phyloP scores from a whole-genome alignment of 2,329 filamentous ascomycete species.

The Alternaria longipes region DNA sequence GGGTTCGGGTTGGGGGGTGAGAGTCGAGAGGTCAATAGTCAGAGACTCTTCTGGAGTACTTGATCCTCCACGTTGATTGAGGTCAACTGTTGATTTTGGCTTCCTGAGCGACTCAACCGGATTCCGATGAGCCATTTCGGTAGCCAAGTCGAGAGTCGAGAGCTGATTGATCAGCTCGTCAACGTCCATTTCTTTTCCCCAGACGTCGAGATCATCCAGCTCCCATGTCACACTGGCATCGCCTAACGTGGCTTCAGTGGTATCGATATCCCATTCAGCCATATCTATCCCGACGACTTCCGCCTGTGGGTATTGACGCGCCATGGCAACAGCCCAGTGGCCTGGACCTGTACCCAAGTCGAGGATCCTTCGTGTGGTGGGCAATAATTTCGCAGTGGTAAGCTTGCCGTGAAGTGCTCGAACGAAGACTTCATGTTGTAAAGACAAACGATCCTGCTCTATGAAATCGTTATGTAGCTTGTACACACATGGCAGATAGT shows the following conservation, averaged over 20 bases:
- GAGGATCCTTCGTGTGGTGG: slow-evolving; percentile 41
- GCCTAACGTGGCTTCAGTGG: slow-evolving; percentile 53
- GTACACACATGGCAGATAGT: slow-evolving; percentile 68
- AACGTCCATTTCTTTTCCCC: slow-evolving; percentile 39
- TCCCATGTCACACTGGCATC: slow-evolving; percentile 46
- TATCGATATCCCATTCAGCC: slow-evolving; percentile 61
- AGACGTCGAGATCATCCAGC: slow-evolving; percentile 50
- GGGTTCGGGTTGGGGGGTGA: slow-evolving; percentile 33
- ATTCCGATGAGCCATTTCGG: slow-evolving; percentile 31
- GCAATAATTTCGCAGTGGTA: slow-evolving; percentile 45
- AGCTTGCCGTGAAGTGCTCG: slow-evolving; percentile 47
- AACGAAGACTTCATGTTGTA: slow-evolving; percentile 71
- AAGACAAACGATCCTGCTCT: slow-evolving; percentile 69
- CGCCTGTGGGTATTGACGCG: slow-evolving; percentile 54
- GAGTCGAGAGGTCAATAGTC: slow-evolving; percentile 33
- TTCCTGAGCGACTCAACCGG: slow-evolving; percentile 27
- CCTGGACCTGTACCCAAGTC: slow-evolving; percentile 61
- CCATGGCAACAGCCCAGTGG: slow-evolving; percentile 61
- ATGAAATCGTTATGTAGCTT: slow-evolving; percentile 59
- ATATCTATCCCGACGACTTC: slow-evolving; percentile 62
- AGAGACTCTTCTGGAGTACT: slow-evolving; percentile 32
- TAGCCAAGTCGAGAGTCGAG: slow-evolving; percentile 37
- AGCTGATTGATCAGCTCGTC: slow-evolving; percentile 37
- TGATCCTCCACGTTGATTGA: slow-evolving; percentile 7
- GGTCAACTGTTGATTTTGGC: slow-evolving; percentile 9